These are phyloP conservation scores for Taxawa tesnikishii DNA, from an alignment of 2,329 filamentous ascomycete species.

Conservation along the genomic window DNA sequence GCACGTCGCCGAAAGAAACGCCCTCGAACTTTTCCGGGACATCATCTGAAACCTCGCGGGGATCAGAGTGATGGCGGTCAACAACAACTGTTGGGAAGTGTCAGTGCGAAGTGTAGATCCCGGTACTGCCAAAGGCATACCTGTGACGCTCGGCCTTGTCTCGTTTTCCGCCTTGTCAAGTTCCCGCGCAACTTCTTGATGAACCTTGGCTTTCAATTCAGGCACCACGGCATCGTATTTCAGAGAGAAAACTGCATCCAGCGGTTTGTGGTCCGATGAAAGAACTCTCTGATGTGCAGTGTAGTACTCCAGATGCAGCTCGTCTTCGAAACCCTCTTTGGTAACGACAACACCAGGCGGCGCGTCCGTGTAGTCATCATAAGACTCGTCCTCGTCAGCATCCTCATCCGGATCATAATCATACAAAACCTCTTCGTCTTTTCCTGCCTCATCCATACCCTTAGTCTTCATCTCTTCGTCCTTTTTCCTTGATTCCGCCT, in stretches of 20 bases:
- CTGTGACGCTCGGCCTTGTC: constrained; percentile 52
- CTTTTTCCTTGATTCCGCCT: constrained; percentile 53
- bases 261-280: constrained; percentile 91
- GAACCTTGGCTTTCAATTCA: constrained; percentile 68
- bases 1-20: constrained; percentile 67
- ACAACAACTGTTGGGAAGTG: constrained; percentile 60
- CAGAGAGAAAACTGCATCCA: constrained; percentile 71
- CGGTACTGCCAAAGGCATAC: constrained; percentile 1
- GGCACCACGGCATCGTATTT: constrained; percentile 80
- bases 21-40: constrained; percentile 33
- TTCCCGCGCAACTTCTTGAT: constrained; percentile 77
- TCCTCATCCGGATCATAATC: constrained; percentile 82
- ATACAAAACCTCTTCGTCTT: constrained; percentile 76
- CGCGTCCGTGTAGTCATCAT: constrained; percentile 41
- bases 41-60: constrained; percentile 29
- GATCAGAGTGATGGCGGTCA: constrained; percentile 38
- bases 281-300: constrained; percentile 78
- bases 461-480: constrained; percentile 78
- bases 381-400: constrained; percentile 35
- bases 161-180: constrained; percentile 90
- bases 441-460: constrained; percentile 59
- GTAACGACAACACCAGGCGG: constrained; percentile 40
- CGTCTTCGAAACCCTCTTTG: constrained; percentile 46
- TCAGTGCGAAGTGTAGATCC: background rate
- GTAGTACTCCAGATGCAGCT: constrained; percentile 54